A percentile compares a stretch with the other conserved stretches of the same genome.
Evolutionary conservation across 176 grass and related monocot genomes (phyloP).

Genomic region (Juncus effusus): DNA sequence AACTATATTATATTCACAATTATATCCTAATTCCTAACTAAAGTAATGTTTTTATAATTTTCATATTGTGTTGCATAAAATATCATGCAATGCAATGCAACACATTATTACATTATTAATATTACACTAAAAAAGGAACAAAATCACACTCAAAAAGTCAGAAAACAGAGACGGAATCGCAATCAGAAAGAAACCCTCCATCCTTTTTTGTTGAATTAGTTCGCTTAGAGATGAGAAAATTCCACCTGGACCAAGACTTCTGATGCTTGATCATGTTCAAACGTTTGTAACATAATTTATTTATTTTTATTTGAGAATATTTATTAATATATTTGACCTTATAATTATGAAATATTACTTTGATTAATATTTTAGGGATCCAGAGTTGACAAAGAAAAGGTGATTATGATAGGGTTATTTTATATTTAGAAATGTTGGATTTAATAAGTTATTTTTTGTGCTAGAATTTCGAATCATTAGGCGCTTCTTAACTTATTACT

Average conservation of each 20-base stretch:
- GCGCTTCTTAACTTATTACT: not conserved
- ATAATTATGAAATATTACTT: not conserved
- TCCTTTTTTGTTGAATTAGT: conserved; percentile 25
- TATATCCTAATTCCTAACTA: no score
- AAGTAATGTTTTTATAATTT: no score
- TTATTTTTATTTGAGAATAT: not conserved
- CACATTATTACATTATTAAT: not conserved
- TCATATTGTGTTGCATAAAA: conserved; percentile 7
- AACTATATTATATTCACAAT: no score
- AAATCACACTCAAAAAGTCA: conserved; percentile 7
- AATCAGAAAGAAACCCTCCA: conserved; percentile 13
- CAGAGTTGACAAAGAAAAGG: conserved; percentile 41
- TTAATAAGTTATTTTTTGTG: conserved; percentile 16
- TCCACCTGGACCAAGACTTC: conserved; percentile 91
- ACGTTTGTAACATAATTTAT: conserved; percentile 46
- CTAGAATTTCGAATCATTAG: conserved; percentile 26
- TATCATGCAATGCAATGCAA: conserved; percentile 11
- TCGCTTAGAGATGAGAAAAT: conserved; percentile 94
- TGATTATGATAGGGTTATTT: conserved; percentile 25
- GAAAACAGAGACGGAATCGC: not conserved
- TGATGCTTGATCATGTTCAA: conserved; percentile 91
- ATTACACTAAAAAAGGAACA: not conserved
- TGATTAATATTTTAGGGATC: conserved; percentile 45
- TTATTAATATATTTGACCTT: no score
- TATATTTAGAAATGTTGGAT: conserved; percentile 5